A percentile compares a stretch with the other conserved stretches of the same genome.
Conservation (phyloP, 352 stramenopile species). For the Globisporangium orthogonon region DNA sequence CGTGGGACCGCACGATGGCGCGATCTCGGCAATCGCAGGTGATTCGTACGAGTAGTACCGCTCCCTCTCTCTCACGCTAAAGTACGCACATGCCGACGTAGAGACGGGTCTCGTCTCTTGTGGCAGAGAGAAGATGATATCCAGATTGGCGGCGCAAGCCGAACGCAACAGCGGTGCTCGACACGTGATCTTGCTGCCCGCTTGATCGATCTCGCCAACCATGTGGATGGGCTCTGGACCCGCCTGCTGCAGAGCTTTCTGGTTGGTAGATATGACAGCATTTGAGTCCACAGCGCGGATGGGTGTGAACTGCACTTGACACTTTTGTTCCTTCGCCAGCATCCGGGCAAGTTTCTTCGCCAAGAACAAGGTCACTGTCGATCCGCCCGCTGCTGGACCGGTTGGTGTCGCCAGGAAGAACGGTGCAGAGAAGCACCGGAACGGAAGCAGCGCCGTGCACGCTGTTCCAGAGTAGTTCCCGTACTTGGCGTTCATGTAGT, state of each 20-base stretch:
- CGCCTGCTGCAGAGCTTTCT: constrained; percentile 13
- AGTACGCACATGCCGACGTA: constrained; percentile 17
- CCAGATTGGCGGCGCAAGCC: constrained; percentile 28
- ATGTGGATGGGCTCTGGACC: constrained; percentile 27
- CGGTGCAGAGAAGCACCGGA: constrained; percentile 47
- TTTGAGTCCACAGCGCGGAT: constrained; percentile 13
- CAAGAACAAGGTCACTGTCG: constrained; percentile 49
- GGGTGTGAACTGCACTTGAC: constrained; percentile 52
- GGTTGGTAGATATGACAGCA: not conserved
- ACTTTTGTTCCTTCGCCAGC: constrained; percentile 40
- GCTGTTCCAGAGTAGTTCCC: constrained; percentile 57
- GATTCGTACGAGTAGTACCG: constrained; percentile 69
- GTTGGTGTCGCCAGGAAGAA: constrained; percentile 62
- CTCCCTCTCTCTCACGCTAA: constrained; percentile 40
- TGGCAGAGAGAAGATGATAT: constrained; percentile 35
- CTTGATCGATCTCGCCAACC: constrained; percentile 49
- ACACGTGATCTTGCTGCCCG: constrained; percentile 33
- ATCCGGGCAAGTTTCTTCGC: constrained; percentile 42
- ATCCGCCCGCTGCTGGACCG: constrained; percentile 52
- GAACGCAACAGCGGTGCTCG: constrained; percentile 45
- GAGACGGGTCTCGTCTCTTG: constrained; percentile 12
- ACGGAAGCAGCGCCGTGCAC: constrained; percentile 51
- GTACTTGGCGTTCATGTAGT: constrained; percentile 50
- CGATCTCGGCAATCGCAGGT: constrained; percentile 49
- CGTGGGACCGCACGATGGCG: constrained; percentile 49